Conservation (phyloP, 495 filamentous ascomycete species). For the Penicillium steckii region DNA sequence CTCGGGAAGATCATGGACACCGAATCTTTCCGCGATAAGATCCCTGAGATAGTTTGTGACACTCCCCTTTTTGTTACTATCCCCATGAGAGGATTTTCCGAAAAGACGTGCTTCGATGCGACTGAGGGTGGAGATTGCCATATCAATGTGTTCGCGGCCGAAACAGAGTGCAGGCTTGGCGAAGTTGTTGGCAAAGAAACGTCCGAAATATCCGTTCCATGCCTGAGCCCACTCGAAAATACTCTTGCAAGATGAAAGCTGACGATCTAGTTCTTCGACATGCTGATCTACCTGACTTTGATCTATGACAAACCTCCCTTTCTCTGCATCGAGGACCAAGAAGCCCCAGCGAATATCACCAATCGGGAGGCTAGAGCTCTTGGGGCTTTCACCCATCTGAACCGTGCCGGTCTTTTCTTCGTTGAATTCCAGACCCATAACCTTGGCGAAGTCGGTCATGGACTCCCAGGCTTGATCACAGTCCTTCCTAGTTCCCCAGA, state of each 20-base stretch:
- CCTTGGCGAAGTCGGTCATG: conserved; percentile 52
- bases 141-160: conserved; percentile 61
- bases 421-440: conserved; percentile 59
- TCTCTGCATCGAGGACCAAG: conserved; percentile 52
- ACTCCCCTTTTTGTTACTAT: conserved; percentile 32
- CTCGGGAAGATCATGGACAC: conserved; percentile 56
- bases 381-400: conserved; percentile 21
- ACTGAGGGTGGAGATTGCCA: conserved; percentile 57
- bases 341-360: conserved; percentile 69
- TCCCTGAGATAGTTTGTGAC: conserved; percentile 58
- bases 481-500: conserved; percentile 56
- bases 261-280: conserved; percentile 57
- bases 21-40: conserved; percentile 53
- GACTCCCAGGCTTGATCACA: conserved; percentile 59
- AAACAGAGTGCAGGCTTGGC: conserved; percentile 64
- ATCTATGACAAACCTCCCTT: conserved; percentile 61
- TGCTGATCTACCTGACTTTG: conserved; percentile 60
- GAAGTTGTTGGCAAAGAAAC: conserved; percentile 61
- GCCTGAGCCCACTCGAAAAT: conserved; percentile 53
- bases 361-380: conserved; percentile 31
- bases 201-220: conserved; percentile 15
- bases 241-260: conserved; percentile 55
- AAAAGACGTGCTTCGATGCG: conserved; percentile 60
- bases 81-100: conserved; percentile 13
- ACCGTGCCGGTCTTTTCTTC: conserved; percentile 59